Evolutionary conservation across 306 rosid species (phyloP), one percentile per base, ranked within the genome.

Genomic region (Malus asiatica): DNA sequence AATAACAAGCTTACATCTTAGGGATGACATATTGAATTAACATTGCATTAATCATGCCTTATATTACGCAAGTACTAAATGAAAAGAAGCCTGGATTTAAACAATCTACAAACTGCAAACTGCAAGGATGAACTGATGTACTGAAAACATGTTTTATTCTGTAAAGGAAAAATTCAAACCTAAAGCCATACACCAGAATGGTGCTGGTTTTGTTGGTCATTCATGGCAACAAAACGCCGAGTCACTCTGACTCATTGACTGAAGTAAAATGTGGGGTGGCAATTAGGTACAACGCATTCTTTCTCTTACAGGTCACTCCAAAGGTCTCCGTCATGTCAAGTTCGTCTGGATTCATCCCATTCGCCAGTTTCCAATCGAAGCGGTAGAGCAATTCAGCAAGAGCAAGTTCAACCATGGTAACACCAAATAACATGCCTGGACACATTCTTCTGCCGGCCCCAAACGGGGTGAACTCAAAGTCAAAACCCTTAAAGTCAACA

Each of bases 391-490:
- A 70, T 5, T 51, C 23, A 51, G 74, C 16, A 10, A 51, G 74
- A 27, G 27, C 62, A 29, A 51, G 11, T 51, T 51, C 74, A 27
- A 70, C 18, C 4, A 70, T 15, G 57, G 57, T 14, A 18, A 51
- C 19, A 6, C 11, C 44, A 16, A 70, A 70, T 16, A 44, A 4
- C 0, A 51, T 51, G 42, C 74, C 74, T 6, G 61, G 74, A 48
- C 74, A 48, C 74, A 70, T 48, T 70, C 74, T 46, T 29, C 74
- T 48, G 2, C 74, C 74, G 1, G 74, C 59, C 82, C 90, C 70
- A 51, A 70, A 70, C 6, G 74, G 74, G 51, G 11, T 9, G 74
- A 51, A 46, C 59, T 69, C 60, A 27, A 69, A 70, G 61, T 70
- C 73, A 46, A 70, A 30, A 6, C 74, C 63, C 11, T 51, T 51